Evolutionary conservation across 2,329 filamentous ascomycete species (phyloP), one percentile per base, ranked within the genome.

Genomic region (Fusarium sulawesiense): DNA sequence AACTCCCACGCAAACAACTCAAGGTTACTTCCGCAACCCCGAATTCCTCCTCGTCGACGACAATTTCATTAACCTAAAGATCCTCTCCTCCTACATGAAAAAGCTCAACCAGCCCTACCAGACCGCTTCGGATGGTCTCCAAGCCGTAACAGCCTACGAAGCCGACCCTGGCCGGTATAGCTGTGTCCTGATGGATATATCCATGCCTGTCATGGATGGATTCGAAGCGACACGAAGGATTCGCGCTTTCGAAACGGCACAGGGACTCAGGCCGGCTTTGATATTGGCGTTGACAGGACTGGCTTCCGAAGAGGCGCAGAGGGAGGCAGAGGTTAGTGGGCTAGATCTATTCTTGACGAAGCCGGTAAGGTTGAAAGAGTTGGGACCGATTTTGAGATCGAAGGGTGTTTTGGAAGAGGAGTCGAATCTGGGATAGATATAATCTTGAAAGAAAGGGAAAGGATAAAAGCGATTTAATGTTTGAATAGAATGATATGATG

Each of bases 181-280:
- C 1, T 79, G 76, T 51, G 65, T 83, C 1, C 66, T 83, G 7
- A 83, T 82, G 73, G 87, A 89, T 66, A 83, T 88, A 3, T 87
- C 82, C 56, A 89, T 89, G 87, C 87, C 87, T 0, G 76, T 88
- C 4, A 84, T 89, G 73, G 83, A 89, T 64, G 85, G 85, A 0
- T 81, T 87, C 4, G 83, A 84, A 18, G 82, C 84, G 0, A 87
- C 85, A 2, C 77, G 82, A 2, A 77, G 79, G n/a, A 87, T 88
- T 16, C 80, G 86, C 2, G 79, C 81, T 2, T 79, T 85, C 34
- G 87, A 89, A 71, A 76, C 79, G 6, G 78, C 83, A 1, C 73
- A 80, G 8, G 76, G 79, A 0, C 72, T 86, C 0, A 64, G 76
- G 1, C 82, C 83, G 1, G 81, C 81, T 3, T 78, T 81, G 4